These are phyloP conservation scores for Pseudopithomyces maydicus DNA, from an alignment of 2,329 filamentous ascomycete genomes.

Conservation along the genomic window DNA sequence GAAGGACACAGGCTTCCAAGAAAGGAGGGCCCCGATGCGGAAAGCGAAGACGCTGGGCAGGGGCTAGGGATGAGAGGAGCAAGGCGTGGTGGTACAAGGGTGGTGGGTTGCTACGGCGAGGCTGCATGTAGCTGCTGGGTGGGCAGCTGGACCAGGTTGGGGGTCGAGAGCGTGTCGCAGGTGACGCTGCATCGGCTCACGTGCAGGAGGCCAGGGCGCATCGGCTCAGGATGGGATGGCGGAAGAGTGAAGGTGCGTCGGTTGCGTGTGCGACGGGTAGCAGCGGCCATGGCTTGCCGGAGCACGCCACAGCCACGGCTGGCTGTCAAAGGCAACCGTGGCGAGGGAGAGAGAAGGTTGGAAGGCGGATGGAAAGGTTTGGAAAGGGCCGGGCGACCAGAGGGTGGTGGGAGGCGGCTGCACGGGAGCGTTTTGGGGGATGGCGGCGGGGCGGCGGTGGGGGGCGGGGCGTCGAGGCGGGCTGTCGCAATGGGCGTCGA, in stretches of 20 bases:
- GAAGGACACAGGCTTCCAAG: constrained; percentile 22
- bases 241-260: constrained; percentile 3
- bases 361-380: constrained; percentile 24
- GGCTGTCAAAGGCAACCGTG: constrained; percentile 9
- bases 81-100: constrained; percentile 24
- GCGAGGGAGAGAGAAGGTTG: neutral
- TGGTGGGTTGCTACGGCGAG: constrained; percentile 32
- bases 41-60: constrained; percentile 24
- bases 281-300: neutral
- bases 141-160: constrained; percentile 34
- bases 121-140: constrained; percentile 35
- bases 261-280: constrained; percentile 13
- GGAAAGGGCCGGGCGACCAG: too few relatives aligned
- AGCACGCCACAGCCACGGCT: constrained; percentile 17
- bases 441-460: too few relatives aligned
- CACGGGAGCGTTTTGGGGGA: constrained; percentile 36
- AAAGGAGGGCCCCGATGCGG: constrained; percentile 20
- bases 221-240: constrained; percentile 21
- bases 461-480: constrained; percentile 27
- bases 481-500: constrained; percentile 2
- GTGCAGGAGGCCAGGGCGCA: constrained; percentile 25
- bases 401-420: constrained; percentile 35
- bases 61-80: constrained; percentile 16
- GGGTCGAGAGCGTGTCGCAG: constrained; percentile 24
- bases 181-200: constrained; percentile 23